Base-by-base conservation (phyloP, 257 asterid genomes). In the Knoxia roxburghii region DNA sequence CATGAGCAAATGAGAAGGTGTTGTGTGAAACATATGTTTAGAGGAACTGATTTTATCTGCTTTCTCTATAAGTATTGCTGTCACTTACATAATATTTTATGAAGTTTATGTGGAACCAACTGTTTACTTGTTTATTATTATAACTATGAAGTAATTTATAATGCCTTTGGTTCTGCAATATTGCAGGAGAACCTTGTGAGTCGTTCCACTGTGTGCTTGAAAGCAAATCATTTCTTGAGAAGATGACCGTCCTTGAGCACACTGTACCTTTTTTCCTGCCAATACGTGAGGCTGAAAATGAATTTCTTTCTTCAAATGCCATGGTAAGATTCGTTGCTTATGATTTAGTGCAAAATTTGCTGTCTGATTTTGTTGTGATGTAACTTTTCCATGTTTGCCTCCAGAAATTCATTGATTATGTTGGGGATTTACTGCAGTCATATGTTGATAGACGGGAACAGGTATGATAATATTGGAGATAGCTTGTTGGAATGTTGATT, bases 211-310 rank as follows among this genome's bases (percentile, higher is more conserved):
- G 99, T 76, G 88, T 94, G 76, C 97, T 94, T 78, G 95, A 90
- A 78, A 94, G 96, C 84, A 94, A 94, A 82, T 94, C 99, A 45
- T 94, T 94, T 82, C 97, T 94, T 78, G 99, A 94, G 85, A 90
- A 94, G 85, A 87, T 90, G 99, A 79, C 80, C 23, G 96, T 94
- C 70, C 80, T 86, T 78, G 98, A 90, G 81, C 96, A 90, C 61
- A 90, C 97, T 39, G 64, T 86, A 57, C 99, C 97, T 27, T 90
- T 93, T 76, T 90, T 90, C 96, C 80, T 93, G 84, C 97, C 99
- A 17, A 76, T 93, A 77, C 97, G 85, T 24, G 96, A 94, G 57
- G 87, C 85, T 13, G 99, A 90, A 81, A 88, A 80, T 63, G 96
- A 90, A 55, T 82, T 78, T 76, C 95, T 90, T 77, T 84, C 95